Conservation (phyloP, 495 filamentous ascomycete genomes). For the Ramalina intermedia region DNA sequence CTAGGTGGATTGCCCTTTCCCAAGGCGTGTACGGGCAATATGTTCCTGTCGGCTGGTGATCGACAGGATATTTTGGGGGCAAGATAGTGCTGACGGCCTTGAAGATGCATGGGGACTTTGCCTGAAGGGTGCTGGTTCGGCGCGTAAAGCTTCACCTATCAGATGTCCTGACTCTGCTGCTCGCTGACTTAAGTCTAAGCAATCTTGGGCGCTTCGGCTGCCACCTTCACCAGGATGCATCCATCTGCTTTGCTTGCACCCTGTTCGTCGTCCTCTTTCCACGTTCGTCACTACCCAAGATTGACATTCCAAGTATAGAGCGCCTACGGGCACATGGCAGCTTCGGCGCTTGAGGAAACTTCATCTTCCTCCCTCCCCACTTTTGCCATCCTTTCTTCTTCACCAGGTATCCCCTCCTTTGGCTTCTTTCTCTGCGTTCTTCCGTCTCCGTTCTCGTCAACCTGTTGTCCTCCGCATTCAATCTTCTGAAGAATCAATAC, state of each 20-base stretch:
- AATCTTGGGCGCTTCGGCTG: background rate
- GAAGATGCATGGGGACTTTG: no score
- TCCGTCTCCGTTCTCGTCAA: background rate
- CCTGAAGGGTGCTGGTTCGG: background rate
- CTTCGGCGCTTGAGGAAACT: constrained; percentile 2
- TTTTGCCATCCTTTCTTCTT: background rate
- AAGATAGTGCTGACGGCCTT: no score
- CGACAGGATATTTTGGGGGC: no score
- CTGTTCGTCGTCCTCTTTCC: background rate
- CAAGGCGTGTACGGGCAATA: no score
- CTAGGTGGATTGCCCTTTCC: no score
- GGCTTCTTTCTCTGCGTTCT: background rate
- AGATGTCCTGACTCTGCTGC: background rate
- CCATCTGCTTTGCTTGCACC: background rate
- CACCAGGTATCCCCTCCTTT: constrained; percentile 1
- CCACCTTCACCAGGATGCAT: background rate
- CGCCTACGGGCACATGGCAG: constrained; percentile 1
- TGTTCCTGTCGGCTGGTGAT: background rate
- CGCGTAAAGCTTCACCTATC: background rate
- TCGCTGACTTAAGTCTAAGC: background rate
- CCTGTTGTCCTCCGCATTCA: background rate
- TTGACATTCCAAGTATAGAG: constrained; percentile 4
- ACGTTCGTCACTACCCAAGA: background rate
- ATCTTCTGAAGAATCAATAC: background rate
- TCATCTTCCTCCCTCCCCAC: background rate